A percentile compares a stretch with the other conserved stretches of the same genome.
phyloP scores from a whole-genome alignment of 495 filamentous ascomycete species.

The Penicillium bovifimosum region DNA sequence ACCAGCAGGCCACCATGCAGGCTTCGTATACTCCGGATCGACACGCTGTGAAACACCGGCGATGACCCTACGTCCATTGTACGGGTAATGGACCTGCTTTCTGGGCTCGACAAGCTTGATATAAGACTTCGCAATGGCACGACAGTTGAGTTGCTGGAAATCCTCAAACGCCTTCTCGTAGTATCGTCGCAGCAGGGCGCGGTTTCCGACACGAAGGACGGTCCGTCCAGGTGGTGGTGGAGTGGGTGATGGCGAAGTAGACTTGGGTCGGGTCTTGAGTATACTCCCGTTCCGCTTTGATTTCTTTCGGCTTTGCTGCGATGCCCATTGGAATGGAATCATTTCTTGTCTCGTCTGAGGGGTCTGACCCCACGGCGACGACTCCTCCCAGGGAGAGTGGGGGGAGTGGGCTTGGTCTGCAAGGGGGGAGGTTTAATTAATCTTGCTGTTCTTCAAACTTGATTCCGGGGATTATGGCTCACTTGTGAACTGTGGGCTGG shows the following conservation, averaged over 20 bases:
- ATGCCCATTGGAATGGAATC: slow-evolving; percentile 39
- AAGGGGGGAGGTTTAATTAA: not conserved
- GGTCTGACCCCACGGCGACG: slow-evolving; percentile 19
- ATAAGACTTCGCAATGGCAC: slow-evolving; percentile 65
- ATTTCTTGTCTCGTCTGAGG: slow-evolving; percentile 16
- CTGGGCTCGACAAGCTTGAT: slow-evolving; percentile 79
- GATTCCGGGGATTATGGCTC: not conserved
- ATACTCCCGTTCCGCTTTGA: slow-evolving; percentile 21
- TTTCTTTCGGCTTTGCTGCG: slow-evolving; percentile 27
- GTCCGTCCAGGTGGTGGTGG: slow-evolving; percentile 24
- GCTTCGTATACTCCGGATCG: slow-evolving; percentile 46
- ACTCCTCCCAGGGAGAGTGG: slow-evolving; percentile 12
- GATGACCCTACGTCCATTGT: slow-evolving; percentile 53
- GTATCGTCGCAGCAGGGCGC: slow-evolving; percentile 52
- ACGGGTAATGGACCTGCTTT: slow-evolving; percentile 80
- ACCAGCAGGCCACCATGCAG: slow-evolving; percentile 73
- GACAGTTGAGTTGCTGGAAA: slow-evolving; percentile 45
- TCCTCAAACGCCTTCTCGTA: slow-evolving; percentile 48
- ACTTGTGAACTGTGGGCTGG: slow-evolving; percentile 20
- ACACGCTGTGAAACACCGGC: slow-evolving; percentile 35
- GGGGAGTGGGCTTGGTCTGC: slow-evolving; percentile 11
- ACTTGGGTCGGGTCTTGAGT: slow-evolving; percentile 16
- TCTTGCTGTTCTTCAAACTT: not conserved
- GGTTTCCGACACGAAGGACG: slow-evolving; percentile 52
- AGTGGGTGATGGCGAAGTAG: slow-evolving; percentile 21